phyloP scores from a whole-genome alignment of 2,329 filamentous ascomycete genomes.

The Blastomyces parvus region DNA sequence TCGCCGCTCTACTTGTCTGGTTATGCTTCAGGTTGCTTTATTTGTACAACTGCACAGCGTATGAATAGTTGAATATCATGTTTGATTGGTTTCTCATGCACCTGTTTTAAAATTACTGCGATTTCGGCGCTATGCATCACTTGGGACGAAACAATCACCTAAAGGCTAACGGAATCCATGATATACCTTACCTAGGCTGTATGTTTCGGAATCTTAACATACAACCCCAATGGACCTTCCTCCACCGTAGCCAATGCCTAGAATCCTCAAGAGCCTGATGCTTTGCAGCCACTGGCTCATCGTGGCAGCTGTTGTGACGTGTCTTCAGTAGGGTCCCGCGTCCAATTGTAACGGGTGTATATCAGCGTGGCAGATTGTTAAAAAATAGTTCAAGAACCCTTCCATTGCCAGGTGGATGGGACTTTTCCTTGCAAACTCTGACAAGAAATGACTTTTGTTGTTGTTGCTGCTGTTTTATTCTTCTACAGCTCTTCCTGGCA shows the following conservation, averaged over 20 bases:
- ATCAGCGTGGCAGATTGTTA: neutral
- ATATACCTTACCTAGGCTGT: neutral
- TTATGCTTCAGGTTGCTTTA: neutral
- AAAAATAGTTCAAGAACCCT: neutral
- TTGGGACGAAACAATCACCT: neutral
- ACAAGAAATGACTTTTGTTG: neutral
- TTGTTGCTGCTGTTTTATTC: neutral
- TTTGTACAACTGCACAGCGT: neutral
- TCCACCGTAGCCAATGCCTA: neutral
- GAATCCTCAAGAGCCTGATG: neutral
- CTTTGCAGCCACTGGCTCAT: neutral
- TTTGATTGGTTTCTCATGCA: neutral
- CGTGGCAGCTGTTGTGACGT: neutral
- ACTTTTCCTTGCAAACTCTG: neutral
- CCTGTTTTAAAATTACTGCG: neutral
- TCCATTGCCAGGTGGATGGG: neutral
- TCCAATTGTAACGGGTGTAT: neutral
- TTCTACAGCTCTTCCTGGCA: neutral
- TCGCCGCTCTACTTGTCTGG: neutral
- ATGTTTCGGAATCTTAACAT: neutral
- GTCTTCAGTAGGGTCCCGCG: constrained; percentile 8
- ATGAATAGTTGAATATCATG: neutral
- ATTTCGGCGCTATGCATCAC: neutral
- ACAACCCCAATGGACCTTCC: neutral
- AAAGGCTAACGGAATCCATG: too few relatives aligned